Evolutionary conservation across 225 moss, liverwort and hornwort species (phyloP).

Genomic region (Takakia lepidozioides): DNA sequence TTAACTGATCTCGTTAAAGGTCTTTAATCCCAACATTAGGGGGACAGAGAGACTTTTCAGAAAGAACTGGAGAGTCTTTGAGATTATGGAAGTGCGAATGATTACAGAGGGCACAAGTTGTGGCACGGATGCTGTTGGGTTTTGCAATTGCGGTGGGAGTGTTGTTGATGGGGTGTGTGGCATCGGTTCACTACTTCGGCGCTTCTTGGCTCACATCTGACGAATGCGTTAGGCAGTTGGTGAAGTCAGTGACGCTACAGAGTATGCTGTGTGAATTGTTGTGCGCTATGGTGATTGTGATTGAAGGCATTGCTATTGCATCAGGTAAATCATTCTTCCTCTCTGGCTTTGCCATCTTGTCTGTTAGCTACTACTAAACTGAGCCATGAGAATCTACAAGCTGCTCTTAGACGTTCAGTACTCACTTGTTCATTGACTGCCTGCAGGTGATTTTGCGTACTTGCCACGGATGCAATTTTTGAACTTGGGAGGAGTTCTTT

Average conservation of each 20-base stretch:
- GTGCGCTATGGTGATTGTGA: conserved; percentile 47
- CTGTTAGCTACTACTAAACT: too few species aligned
- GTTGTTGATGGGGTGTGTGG: conserved; percentile 42
- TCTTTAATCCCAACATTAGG: too few species aligned
- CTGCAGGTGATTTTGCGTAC: conserved; percentile 64
- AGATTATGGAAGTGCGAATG: too few species aligned
- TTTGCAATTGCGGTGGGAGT: conserved; percentile 39
- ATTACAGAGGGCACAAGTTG: conserved; percentile 56
- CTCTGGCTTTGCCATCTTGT: too few species aligned
- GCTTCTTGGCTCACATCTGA: conserved; percentile 58
- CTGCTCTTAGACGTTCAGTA: too few species aligned
- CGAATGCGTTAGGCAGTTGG: conserved; percentile 40
- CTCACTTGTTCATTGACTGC: too few species aligned
- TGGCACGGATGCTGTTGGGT: conserved; percentile 55
- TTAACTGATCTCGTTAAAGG: too few species aligned
- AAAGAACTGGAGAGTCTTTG: too few species aligned
- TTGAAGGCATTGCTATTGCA: conserved; percentile 77
- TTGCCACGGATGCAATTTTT: conserved; percentile 65
- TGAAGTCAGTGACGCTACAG: conserved; percentile 68
- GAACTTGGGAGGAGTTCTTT: conserved; percentile 36
- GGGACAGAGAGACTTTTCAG: too few species aligned
- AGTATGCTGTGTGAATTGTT: conserved; percentile 55
- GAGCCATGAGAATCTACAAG: too few species aligned
- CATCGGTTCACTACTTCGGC: conserved; percentile 43
- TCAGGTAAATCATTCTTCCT: conserved; percentile 34